Evolutionary conservation across 2,329 filamentous ascomycete genomes (phyloP), one percentile per base, ranked within the genome.

Genomic region (Penicillium vulpinum): DNA sequence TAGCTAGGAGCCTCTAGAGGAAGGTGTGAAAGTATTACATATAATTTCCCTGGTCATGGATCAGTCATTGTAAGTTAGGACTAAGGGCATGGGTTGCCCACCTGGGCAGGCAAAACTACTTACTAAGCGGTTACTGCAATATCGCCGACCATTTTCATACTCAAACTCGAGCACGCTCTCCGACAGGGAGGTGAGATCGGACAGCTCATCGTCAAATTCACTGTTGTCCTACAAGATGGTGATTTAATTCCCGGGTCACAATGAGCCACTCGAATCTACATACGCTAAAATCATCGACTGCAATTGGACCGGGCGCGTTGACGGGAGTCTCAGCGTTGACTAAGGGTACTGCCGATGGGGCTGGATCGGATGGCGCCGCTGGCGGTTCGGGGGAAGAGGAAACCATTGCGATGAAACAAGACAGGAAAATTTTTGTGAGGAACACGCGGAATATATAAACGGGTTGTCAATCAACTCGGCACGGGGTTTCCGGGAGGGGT

Each of bases 101-200:
- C n/a, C n/a, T n/a, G 28, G 48, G 15, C n/a, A 9, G 5, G 22
- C 15, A 43, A 26, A 29, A 49, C 21, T 64, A 70, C 43, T 61
- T 57, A 50, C 69, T 16, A 64, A 60, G 7, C 62, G 61, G 54
- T 62, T 69, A 33, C 62, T 67, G 60, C 72, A 70, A 55, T 74
- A 75, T 13, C 73, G 68, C n/a, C 73, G 70, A n/a, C 73, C 73
- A 61, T 75, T 73, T 53, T 75, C 73, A 56, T 71, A 75, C 40
- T 72, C 62, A 63, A 73, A 76, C 40, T 74, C 59, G 8, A 70
- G 54, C 9, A 74, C 61, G 41, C 70, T 73, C 2, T 58, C 62
- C 5, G 63, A 63, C 1, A 67, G 48, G 7, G 62, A 67, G 16
- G 63, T 62, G 35, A 60, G 54, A 40, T 62, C 61, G 22, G 62